Base-by-base conservation (phyloP, 2,329 filamentous ascomycete species). In the Pyrenophora graminea region DNA sequence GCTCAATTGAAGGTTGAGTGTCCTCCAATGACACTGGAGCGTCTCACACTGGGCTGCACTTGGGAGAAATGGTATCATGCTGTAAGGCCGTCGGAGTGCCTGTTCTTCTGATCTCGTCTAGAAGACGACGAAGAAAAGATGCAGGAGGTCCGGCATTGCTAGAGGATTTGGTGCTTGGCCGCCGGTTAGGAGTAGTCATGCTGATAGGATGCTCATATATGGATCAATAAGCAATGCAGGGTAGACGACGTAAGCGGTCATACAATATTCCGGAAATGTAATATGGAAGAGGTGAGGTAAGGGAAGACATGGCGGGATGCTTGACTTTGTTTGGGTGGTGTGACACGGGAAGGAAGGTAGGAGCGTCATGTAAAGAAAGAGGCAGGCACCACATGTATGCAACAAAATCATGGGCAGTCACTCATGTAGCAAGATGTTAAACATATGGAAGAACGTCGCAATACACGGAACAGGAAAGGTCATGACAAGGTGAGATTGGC, bases 401-500 rank as follows among this genome's bases (percentile, higher is more conserved):
- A 6, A 32, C 21, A 12, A 17, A 21, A 17, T 27, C 15, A n/a
- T 6, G 13, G 36, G 27, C 27, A 39, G n/a, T 25, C 18, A 25
- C 18, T 5, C 7, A 13, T 17, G 21, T 12, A 12, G 34, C 4
- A 7, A 13, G 18, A 37, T 18, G 17, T n/a, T 19, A 25, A 17
- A 4, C 15, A 30, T 17, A 6, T 7, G 30, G 25, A 36, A 43
- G 21, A 10, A 19, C 27, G 8, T 12, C 7, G 37, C 12, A 36
- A 18, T 6, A 38, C 23, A 17, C 42, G 23, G 12, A 30, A 47
- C 19, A 21, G 27, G 31, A 34, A 43, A 42, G 45, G 51, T 64
- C 59, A 61, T 68, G 59, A 66, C 56, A 52, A 59, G 49, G 64
- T 64, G 55, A 50, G 48, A 59, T 61, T 62, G 48, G 59, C 58